Base-by-base conservation (phyloP, 129 eudicot species). In the Gnaphalium uliginosum region DNA sequence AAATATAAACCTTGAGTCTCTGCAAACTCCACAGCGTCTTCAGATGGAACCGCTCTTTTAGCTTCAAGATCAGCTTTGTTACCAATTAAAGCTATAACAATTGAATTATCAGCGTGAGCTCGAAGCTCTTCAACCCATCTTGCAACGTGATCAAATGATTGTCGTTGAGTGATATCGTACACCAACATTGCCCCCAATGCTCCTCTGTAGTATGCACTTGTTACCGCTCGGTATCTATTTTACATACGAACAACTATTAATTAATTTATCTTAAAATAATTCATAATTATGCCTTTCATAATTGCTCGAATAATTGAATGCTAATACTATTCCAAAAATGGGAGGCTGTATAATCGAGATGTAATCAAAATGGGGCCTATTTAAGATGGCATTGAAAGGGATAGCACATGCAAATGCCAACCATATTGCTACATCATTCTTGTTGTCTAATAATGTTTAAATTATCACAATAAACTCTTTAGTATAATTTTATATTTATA, bases 121-220 rank as follows among this genome's bases (percentile, higher is more conserved):
- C 96, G 85, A 8, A 92, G 96, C 73, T 92, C 97, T 56, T 92
- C 96, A 9, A 92, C 87, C 97, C 97, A 92, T 73, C 93, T 73
- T 5, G 88, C 91, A 3, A 89, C 87, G 43, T 92, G 87, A 80
- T 92, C 96, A 68, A 92, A 92, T 4, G 87, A 74, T 22, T 85
- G 86, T 66, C 97, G 72, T 71, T 92, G 89, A 37, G 96, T 87
- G 43, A 89, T 83, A 79, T 92, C 97, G 80, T 92, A 92, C 32
- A 89, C 88, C 83, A 92, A 53, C 87, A 92, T 73, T 41, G 97
- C 97, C 72, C 97, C 97, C 23, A 92, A 79, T 22, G 97, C 96
- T 13, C 97, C 97, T 80, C 97, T 87, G 76, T 92, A 92, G 70
- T 92, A 92, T 50, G 96, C 96, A 73, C 97, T 92, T 71, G 97